Percentiles rank a stretch among this genome's conserved stretches.
These are phyloP conservation scores for Talaromyces sp. DNA, from an alignment of 2,329 filamentous ascomycete species.

Conservation along the genomic window DNA sequence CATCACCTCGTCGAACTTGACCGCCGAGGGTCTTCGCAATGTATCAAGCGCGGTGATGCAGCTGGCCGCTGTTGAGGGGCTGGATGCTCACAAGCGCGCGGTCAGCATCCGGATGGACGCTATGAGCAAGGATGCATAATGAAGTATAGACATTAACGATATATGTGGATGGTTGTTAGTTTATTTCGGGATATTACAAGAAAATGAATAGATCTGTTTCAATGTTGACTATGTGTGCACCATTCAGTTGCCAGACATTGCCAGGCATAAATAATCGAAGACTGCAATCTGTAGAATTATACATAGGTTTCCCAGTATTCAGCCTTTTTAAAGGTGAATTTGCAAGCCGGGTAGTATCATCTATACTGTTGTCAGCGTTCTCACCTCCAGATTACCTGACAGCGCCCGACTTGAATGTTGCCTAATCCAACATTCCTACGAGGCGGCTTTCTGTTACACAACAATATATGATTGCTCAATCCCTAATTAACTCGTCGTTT, in stretches of 20 bases:
- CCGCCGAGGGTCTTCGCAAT: conserved; percentile 74
- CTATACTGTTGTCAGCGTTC: too few species aligned
- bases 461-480: neutral
- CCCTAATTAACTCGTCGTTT: too few species aligned
- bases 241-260: too few species aligned
- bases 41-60: conserved; percentile 90
- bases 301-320: too few species aligned
- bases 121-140: conserved; percentile 21
- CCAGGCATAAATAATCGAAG: neutral
- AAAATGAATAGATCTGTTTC: neutral
- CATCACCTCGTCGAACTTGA: conserved; percentile 91
- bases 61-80: conserved; percentile 84
- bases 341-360: too few species aligned
- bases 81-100: conserved; percentile 83
- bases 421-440: too few species aligned
- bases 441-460: neutral
- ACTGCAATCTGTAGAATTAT: neutral
- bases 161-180: neutral
- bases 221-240: neutral
- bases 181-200: neutral
- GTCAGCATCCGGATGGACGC: conserved; percentile 58
- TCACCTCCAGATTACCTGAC: too few species aligned
- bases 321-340: too few species aligned
- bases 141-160: neutral
- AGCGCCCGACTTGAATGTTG: too few species aligned